Conservation (phyloP, 441 rosid genomes). For the Breynia disticha region DNA sequence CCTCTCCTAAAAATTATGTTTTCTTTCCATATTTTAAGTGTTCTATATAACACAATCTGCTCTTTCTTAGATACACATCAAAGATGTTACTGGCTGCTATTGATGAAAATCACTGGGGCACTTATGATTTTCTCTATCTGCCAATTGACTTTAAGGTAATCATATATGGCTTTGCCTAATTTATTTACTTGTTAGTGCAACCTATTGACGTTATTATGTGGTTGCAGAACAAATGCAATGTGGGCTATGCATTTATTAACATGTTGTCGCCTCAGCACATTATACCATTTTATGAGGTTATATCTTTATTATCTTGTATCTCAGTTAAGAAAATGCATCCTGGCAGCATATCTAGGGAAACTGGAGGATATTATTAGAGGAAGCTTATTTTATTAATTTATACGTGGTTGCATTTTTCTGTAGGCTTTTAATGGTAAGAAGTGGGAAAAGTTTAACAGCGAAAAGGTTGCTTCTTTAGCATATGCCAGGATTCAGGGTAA, state of each 20-base stretch:
- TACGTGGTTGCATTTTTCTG: neutral
- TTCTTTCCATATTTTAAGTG: neutral
- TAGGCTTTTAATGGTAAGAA: slow-evolving; percentile 96
- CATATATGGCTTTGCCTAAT: neutral
- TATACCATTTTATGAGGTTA: slow-evolving; percentile 81
- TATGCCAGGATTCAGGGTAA: slow-evolving; percentile 98
- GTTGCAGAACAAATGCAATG: slow-evolving; percentile 97
- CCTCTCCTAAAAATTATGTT: too few relatives aligned
- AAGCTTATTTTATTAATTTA: too few relatives aligned
- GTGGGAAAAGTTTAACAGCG: slow-evolving; percentile 99
- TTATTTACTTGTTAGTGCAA: neutral
- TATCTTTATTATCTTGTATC: neutral
- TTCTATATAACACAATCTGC: neutral
- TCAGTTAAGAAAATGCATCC: neutral
- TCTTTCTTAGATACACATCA: slow-evolving; percentile 80
- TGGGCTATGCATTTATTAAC: slow-evolving; percentile 97
- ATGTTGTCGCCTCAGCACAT: slow-evolving; percentile 84
- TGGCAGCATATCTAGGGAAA: neutral
- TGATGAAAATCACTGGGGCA: slow-evolving; percentile 77
- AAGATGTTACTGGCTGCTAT: slow-evolving; percentile 95
- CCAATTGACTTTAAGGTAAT: slow-evolving; percentile 97
- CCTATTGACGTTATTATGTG: slow-evolving; percentile 13
- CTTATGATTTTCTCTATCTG: slow-evolving; percentile 83
- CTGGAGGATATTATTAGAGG: neutral
- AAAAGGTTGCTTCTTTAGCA: slow-evolving; percentile 95